These are phyloP conservation scores for Eucalyptus pauciflora DNA, from an alignment of 345 rosid genomes.

Conservation along the genomic window DNA sequence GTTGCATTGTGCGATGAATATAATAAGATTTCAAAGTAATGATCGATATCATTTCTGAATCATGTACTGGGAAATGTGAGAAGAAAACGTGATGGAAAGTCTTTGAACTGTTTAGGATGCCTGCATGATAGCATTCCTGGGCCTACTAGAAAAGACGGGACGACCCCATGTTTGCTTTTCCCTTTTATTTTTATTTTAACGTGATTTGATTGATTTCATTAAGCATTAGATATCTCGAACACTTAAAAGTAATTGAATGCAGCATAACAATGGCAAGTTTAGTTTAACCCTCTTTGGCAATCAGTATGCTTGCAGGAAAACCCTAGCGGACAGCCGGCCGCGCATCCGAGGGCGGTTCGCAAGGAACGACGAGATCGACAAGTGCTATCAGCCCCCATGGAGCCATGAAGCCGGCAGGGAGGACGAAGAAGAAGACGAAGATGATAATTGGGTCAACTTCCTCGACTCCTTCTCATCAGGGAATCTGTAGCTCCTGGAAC, in stretches of 20 bases:
- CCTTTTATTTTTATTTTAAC: not conserved
- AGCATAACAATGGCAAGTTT: not conserved
- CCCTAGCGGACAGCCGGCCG: constrained; percentile 92
- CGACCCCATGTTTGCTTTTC: not conserved
- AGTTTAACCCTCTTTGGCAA: not conserved
- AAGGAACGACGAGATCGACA: constrained; percentile 67
- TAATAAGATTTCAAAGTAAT: not conserved
- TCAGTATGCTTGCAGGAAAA: constrained; percentile 92
- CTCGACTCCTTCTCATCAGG: not conserved
- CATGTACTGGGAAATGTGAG: not conserved
- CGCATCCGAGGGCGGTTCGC: constrained; percentile 91
- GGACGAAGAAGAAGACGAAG: constrained; percentile 48
- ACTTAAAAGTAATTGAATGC: not conserved
- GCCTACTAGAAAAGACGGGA: not conserved
- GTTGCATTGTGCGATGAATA: not conserved
- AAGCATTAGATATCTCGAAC: not conserved
- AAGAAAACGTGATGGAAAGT: not conserved
- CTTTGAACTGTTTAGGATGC: not conserved
- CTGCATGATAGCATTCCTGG: not conserved
- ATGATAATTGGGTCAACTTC: constrained; percentile 49
- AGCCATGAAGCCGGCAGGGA: constrained; percentile 13
- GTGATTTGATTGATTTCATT: not conserved
- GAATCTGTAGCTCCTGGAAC: not conserved
- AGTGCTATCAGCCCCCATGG: constrained; percentile 29
- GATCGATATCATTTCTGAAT: not conserved